A percentile compares a stretch with the other conserved stretches of the same genome.
Conservation (phyloP, 2,329 filamentous ascomycete species). For the Immersiporthe knoxdaviesiana region DNA sequence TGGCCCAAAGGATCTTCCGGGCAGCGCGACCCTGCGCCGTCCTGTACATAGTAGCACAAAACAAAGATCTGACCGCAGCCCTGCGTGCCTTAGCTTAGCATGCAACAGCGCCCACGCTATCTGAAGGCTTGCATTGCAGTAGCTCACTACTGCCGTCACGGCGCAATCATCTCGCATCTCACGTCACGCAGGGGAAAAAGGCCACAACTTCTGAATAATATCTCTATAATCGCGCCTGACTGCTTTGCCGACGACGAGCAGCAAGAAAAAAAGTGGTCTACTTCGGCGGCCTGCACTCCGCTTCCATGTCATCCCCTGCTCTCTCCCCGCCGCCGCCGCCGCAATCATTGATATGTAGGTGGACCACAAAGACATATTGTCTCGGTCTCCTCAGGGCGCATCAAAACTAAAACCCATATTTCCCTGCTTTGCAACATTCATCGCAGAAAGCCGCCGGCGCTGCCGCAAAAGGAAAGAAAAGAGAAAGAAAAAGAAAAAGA, state of each 20-base stretch:
- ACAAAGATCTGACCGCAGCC: background rate
- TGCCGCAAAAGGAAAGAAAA: background rate
- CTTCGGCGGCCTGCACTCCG: constrained; percentile 31
- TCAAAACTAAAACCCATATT: background rate
- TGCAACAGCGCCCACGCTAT: background rate
- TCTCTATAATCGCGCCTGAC: constrained; percentile 15
- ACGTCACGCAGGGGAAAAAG: background rate
- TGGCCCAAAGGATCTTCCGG: constrained; percentile 3
- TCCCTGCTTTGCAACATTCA: background rate
- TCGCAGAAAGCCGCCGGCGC: background rate
- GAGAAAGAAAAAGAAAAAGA: background rate
- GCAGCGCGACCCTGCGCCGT: background rate
- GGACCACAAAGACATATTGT: background rate
- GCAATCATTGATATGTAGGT: background rate
- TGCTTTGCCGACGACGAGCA: constrained; percentile 10
- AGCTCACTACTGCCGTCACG: background rate
- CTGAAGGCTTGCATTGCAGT: constrained; percentile 7
- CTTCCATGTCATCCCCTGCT: constrained; percentile 19
- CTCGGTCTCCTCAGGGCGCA: background rate
- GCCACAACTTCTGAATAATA: background rate
- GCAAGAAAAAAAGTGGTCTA: constrained; percentile 5
- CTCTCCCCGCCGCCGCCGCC: background rate
- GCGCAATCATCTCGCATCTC: background rate
- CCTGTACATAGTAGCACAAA: no score
- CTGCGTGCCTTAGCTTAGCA: background rate